A percentile compares a stretch with the other conserved stretches of the same genome.
Conservation (phyloP, 2,329 filamentous ascomycete species). For the Paradendryphiella salina region DNA sequence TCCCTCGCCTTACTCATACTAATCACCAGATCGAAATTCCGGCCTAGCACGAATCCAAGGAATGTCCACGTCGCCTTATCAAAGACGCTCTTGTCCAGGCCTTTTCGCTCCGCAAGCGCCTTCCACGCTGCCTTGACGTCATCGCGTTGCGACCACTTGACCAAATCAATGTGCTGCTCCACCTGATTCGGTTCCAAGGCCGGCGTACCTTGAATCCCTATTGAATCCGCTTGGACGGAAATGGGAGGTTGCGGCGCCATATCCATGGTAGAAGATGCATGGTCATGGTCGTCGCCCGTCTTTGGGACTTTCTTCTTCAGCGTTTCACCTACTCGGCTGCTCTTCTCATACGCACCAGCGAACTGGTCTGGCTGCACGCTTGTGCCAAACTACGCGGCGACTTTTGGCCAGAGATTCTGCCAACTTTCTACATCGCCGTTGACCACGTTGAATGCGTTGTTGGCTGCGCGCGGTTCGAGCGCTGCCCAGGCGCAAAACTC, state of each 20-base stretch:
- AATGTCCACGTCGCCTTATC: conserved; percentile 54
- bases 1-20: conserved; percentile 54
- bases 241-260: conserved; percentile 18
- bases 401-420: conserved; percentile 50
- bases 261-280: not conserved
- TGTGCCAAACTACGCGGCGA: conserved; percentile 45
- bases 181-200: conserved; percentile 28
- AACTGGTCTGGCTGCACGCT: conserved; percentile 39
- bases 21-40: conserved; percentile 49
- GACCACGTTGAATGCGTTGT: conserved; percentile 51
- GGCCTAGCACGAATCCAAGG: conserved; percentile 50
- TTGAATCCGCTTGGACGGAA: conserved; percentile 17
- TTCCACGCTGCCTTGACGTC: conserved; percentile 49
- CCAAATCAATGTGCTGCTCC: conserved; percentile 48
- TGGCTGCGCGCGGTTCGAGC: conserved; percentile 38
- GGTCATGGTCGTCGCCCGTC: not conserved
- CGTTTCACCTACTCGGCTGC: conserved; percentile 20
- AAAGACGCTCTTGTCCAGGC: conserved; percentile 46
- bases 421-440: conserved; percentile 51
- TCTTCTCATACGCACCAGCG: not conserved
- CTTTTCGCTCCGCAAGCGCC: conserved; percentile 40
- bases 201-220: conserved; percentile 16
- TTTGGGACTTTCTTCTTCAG: not conserved
- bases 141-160: conserved; percentile 48
- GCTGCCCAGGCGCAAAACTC: conserved; percentile 42